phyloP scores from a whole-genome alignment of 192 early-diverging fungal species.

The Entomortierella chlamydospora region DNA sequence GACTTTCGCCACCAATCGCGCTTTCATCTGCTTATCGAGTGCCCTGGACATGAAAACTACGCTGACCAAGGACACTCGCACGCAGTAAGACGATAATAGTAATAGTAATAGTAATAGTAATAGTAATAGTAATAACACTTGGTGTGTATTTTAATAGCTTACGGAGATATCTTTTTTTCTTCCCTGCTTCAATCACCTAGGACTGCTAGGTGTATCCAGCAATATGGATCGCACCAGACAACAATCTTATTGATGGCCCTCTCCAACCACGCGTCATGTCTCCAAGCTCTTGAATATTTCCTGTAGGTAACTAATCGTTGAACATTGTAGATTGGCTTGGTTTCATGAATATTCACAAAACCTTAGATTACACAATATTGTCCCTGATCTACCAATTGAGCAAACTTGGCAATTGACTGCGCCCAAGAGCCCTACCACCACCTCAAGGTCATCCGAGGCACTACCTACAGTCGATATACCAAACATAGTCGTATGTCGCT shows the following conservation, averaged over 20 bases:
- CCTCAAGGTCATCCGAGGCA: neutral
- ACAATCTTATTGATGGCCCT: slow-evolving; percentile 16
- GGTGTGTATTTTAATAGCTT: no score
- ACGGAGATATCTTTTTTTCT: no score
- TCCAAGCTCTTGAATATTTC: slow-evolving; percentile 21
- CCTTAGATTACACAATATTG: neutral
- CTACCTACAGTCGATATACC: neutral
- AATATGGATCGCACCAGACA: neutral
- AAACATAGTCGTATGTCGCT: neutral
- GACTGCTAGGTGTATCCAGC: neutral
- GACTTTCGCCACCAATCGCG: neutral
- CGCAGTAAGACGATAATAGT: neutral
- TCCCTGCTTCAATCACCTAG: neutral
- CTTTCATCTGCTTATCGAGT: slow-evolving; percentile 7
- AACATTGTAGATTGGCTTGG: no score
- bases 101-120: no score
- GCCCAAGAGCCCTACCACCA: neutral
- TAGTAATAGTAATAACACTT: neutral
- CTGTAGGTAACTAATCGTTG: slow-evolving; percentile 7
- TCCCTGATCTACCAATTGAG: neutral
- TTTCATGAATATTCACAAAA: no score
- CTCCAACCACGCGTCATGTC: neutral
- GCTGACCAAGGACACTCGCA: neutral
- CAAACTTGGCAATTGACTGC: neutral
- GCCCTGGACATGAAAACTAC: slow-evolving; percentile 2